These are phyloP conservation scores for Pseudisothecium myosuroides DNA, from an alignment of 225 moss, liverwort and hornwort species.

Conservation along the genomic window DNA sequence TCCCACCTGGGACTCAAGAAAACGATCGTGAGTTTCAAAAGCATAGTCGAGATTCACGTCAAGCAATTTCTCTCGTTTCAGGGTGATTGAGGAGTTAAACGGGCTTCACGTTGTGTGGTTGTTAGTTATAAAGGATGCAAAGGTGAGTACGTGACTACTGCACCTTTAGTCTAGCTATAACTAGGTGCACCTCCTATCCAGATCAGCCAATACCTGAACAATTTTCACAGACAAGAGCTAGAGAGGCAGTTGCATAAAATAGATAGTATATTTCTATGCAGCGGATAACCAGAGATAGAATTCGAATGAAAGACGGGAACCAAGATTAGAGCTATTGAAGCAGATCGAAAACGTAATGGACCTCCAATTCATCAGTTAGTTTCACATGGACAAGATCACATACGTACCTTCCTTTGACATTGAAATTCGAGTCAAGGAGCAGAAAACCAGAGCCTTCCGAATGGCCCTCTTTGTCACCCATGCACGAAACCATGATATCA, in stretches of 20 bases:
- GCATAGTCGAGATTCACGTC: neutral
- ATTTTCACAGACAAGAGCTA: neutral
- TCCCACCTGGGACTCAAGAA: constrained; percentile 65
- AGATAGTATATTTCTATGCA: neutral
- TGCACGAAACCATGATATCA: constrained; percentile 79
- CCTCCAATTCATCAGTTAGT: neutral
- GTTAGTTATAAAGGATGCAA: neutral
- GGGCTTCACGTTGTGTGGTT: neutral
- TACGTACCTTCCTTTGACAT: constrained; percentile 80
- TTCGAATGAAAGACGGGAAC: neutral
- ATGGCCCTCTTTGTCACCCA: constrained; percentile 73
- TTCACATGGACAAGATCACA: neutral
- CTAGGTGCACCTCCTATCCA: neutral
- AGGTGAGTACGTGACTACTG: neutral
- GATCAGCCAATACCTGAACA: neutral
- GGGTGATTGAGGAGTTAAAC: neutral
- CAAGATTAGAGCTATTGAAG: neutral
- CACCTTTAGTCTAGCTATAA: neutral
- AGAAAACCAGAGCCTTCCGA: constrained; percentile 89
- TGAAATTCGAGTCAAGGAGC: constrained; percentile 78
- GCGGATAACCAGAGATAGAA: neutral
- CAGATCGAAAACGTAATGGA: neutral
- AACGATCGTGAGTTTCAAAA: neutral
- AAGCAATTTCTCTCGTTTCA: neutral
- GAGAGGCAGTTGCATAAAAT: neutral